phyloP scores from a whole-genome alignment of 2,329 filamentous ascomycete genomes.

The Botrytis byssoidea region DNA sequence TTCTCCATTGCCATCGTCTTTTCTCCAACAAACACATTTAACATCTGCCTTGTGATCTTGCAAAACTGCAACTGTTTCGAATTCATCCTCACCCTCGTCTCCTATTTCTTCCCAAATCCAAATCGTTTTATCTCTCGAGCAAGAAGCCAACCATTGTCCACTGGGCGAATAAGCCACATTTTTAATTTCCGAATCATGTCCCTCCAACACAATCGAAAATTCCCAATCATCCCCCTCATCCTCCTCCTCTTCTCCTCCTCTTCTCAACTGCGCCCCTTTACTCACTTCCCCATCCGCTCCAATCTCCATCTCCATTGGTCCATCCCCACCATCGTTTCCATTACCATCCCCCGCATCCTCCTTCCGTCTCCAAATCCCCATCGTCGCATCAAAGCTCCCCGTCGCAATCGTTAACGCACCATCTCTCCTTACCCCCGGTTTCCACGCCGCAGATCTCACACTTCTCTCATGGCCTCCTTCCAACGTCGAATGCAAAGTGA shows the following conservation, averaged over 20 bases:
- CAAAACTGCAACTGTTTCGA: constrained; percentile 92
- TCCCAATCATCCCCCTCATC: constrained; percentile 77
- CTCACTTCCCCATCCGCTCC: constrained; percentile 24
- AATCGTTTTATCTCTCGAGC: constrained; percentile 86
- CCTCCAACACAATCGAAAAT: constrained; percentile 87
- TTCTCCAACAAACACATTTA: constrained; percentile 91
- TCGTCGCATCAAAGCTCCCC: constrained; percentile 89
- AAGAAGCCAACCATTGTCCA: constrained; percentile 81
- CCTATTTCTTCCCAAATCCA: constrained; percentile 98
- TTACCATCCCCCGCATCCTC: constrained; percentile 38
- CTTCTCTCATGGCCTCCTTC: constrained; percentile 88
- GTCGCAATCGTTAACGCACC: constrained; percentile 79
- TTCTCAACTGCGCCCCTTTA: constrained; percentile 29
- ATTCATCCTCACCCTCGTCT: constrained; percentile 81
- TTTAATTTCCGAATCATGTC: constrained; percentile 94
- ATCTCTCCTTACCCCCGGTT: constrained; percentile 61
- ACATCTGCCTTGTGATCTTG: constrained; percentile 95
- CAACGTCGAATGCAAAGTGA: constrained; percentile 75
- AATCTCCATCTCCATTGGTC: constrained; percentile 48
- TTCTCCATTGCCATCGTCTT: constrained; percentile 62
- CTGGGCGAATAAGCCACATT: constrained; percentile 70
- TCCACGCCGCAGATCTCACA: constrained; percentile 85
- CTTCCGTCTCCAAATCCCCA: constrained; percentile 74
- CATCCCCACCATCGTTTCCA: constrained; percentile 24
- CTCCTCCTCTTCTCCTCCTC: constrained; percentile 40